Percentiles rank a stretch among this genome's conserved stretches.
These are phyloP conservation scores for Diaporthe aspalathi DNA, from an alignment of 2,329 filamentous ascomycete genomes.

Conservation along the genomic window DNA sequence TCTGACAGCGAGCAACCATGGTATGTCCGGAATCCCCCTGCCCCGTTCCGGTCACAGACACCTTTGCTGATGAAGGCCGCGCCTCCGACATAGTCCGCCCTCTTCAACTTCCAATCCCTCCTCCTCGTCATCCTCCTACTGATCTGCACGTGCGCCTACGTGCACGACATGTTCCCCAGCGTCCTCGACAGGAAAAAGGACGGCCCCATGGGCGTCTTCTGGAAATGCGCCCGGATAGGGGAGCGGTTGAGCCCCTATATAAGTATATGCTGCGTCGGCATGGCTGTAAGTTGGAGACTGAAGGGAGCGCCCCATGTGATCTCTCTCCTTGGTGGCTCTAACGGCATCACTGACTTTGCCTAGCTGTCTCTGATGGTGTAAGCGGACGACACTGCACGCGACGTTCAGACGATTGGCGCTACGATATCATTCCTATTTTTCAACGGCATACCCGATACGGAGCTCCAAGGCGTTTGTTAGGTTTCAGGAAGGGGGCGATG, in stretches of 20 bases:
- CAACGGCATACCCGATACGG: constrained; percentile 30
- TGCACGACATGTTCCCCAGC: constrained; percentile 88
- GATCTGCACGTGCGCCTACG: constrained; percentile 95
- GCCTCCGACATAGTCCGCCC: constrained; percentile 80
- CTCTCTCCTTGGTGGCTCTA: constrained; percentile 1
- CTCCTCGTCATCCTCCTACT: constrained; percentile 93
- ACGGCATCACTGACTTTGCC: neutral
- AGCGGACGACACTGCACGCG: neutral
- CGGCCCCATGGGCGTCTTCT: constrained; percentile 87
- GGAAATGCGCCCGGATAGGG: constrained; percentile 94
- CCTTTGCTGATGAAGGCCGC: constrained; percentile 1
- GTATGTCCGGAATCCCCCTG: constrained; percentile 37
- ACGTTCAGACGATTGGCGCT: constrained; percentile 23
- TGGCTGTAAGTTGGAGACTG: constrained; percentile 76
- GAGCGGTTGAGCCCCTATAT: constrained; percentile 96
- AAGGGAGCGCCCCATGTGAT: too few relatives aligned
- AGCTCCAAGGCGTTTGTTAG: constrained; percentile 29
- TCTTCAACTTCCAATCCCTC: constrained; percentile 99
- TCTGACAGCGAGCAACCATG: constrained; percentile 42
- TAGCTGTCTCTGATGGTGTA: constrained; percentile 38
- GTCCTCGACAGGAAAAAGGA: constrained; percentile 91
- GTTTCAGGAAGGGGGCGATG: neutral
- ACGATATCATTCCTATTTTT: constrained; percentile 10
- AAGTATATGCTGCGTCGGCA: constrained; percentile 89
- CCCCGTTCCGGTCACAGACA: neutral